Conservation (phyloP, 2,329 filamentous ascomycete genomes). For the Cryphonectria radicalis region DNA sequence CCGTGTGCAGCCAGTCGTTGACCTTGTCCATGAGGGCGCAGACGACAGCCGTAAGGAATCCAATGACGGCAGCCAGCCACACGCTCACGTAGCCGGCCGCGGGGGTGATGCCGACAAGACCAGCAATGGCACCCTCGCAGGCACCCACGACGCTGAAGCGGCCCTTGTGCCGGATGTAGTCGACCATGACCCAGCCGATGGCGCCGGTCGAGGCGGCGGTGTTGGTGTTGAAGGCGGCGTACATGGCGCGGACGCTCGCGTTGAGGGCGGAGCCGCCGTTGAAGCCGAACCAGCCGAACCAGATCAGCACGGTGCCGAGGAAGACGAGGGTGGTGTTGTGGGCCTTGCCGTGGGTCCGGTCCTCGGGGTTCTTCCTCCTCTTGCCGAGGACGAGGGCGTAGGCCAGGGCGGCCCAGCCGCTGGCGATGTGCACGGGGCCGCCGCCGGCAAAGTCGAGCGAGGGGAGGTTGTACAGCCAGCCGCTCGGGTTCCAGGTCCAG, state of each 20-base stretch:
- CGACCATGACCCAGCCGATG: constrained; percentile 57
- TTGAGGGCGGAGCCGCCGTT: constrained; percentile 57
- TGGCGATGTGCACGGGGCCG: constrained; percentile 67
- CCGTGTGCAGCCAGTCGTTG: constrained; percentile 57
- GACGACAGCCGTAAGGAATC: constrained; percentile 52
- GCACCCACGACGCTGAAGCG: constrained; percentile 57
- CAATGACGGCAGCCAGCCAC: constrained; percentile 55
- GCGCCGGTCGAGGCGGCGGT: constrained; percentile 59
- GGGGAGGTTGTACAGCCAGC: constrained; percentile 66
- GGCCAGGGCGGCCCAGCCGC: constrained; percentile 65
- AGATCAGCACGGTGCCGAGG: constrained; percentile 67
- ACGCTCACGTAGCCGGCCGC: constrained; percentile 60
- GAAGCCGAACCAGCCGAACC: constrained; percentile 65
- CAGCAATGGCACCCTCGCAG: constrained; percentile 58
- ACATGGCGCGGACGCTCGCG: constrained; percentile 55
- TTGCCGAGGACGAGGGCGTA: constrained; percentile 68
- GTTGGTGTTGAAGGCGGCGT: constrained; percentile 63
- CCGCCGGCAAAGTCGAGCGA: constrained; percentile 65
- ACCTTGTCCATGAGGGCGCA: constrained; percentile 53
- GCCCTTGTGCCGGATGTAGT: constrained; percentile 50
- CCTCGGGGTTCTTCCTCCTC: constrained; percentile 51
- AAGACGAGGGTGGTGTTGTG: constrained; percentile 68
- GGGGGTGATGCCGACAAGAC: constrained; percentile 62
- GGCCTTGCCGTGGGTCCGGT: constrained; percentile 56
- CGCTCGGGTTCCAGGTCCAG: constrained; percentile 71